Conservation (phyloP, 805 yeast genomes). For the Candida pseudoglaebosa region DNA sequence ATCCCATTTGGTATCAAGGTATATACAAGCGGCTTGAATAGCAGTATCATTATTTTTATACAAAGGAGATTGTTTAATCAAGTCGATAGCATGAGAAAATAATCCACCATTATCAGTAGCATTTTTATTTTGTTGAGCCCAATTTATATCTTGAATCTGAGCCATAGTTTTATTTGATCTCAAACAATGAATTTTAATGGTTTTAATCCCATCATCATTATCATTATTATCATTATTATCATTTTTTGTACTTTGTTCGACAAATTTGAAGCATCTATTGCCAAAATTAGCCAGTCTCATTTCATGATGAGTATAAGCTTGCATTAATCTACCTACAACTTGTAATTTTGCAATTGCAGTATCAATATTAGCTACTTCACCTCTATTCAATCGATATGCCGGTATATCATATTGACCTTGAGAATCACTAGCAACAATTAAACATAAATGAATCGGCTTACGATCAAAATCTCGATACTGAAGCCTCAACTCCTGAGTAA, state of each 20-base stretch:
- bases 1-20: constrained; percentile 86
- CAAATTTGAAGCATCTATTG: constrained; percentile 69
- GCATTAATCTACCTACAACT: constrained; percentile 84
- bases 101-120: constrained; percentile 75
- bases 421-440: constrained; percentile 75
- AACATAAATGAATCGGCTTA: constrained; percentile 74
- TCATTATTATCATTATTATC: too few relatives aligned
- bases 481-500: constrained; percentile 22
- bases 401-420: constrained; percentile 70
- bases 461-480: constrained; percentile 43
- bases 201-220: constrained; percentile 25
- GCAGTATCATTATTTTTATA: constrained; percentile 43
- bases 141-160: constrained; percentile 70
- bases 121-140: constrained; percentile 79
- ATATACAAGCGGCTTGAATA: constrained; percentile 79
- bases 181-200: constrained; percentile 76
- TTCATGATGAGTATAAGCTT: constrained; percentile 87
- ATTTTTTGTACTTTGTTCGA: constrained; percentile 45
- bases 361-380: constrained; percentile 65
- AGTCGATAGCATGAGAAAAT: constrained; percentile 74
- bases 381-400: constrained; percentile 33
- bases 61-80: constrained; percentile 40
- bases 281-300: constrained; percentile 79
- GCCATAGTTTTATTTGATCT: constrained; percentile 61
- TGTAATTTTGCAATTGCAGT: constrained; percentile 70